Evolutionary conservation across 495 filamentous ascomycete species (phyloP).

Genomic region (Talaromyces thailandensis): DNA sequence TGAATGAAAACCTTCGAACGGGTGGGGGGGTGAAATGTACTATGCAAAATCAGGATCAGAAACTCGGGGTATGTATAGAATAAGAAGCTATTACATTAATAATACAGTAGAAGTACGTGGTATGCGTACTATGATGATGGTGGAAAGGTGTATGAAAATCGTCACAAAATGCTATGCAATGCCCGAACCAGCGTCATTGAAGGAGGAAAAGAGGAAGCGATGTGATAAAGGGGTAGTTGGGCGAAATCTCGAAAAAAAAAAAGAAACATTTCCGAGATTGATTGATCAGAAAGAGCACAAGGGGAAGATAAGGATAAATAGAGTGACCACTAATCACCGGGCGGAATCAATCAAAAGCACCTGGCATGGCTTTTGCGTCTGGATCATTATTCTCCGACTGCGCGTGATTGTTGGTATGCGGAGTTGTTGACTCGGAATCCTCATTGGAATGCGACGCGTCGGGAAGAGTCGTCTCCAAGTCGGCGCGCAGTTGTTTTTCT

Average conservation of each 20-base stretch:
- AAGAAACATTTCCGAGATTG: not conserved
- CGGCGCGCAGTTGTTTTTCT: not conserved
- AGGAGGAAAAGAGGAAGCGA: constrained; percentile 5
- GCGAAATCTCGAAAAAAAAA: not conserved
- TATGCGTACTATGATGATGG: not conserved
- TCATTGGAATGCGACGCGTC: constrained; percentile 5
- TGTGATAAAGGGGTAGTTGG: constrained; percentile 3
- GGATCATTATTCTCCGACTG: not conserved
- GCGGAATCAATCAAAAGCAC: constrained; percentile 4
- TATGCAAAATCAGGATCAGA: not conserved
- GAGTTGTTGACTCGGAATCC: not conserved
- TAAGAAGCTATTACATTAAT: constrained; percentile 9
- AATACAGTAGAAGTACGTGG: constrained; percentile 6
- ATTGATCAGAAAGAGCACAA: not conserved
- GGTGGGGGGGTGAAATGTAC: not conserved
- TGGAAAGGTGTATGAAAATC: constrained; percentile 1
- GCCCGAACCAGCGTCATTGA: not conserved
- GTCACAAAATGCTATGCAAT: constrained; percentile 7
- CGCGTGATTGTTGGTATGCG: not conserved
- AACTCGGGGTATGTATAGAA: not conserved
- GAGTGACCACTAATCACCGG: not conserved
- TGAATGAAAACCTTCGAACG: not conserved
- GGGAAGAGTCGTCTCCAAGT: not conserved
- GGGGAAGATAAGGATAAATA: not conserved
- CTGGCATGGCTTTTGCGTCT: constrained; percentile 5